Evolutionary conservation across 2,329 filamentous ascomycete species (phyloP).

Genomic region (Ascochyta fabae): DNA sequence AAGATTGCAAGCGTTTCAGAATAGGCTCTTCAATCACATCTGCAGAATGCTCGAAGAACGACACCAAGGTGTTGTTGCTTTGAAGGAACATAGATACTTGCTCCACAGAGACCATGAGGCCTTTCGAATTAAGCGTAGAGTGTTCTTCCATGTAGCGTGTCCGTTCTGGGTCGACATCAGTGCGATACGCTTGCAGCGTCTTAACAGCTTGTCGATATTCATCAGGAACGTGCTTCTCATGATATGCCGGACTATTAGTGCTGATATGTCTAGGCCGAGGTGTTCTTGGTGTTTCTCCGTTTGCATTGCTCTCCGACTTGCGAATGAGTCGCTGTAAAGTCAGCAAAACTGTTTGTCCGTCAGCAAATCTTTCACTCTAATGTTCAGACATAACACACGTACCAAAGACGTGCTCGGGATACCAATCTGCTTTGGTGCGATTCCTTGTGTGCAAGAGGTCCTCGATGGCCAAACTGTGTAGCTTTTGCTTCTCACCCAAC

Average conservation of each 20-base stretch:
- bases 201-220: constrained; percentile 49
- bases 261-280: constrained; percentile 39
- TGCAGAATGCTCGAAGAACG: constrained; percentile 89
- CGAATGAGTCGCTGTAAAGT: constrained; percentile 82
- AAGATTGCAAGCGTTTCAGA: constrained; percentile 72
- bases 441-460: constrained; percentile 86
- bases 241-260: constrained; percentile 19
- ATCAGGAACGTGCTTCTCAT: constrained; percentile 11
- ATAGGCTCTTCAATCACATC: constrained; percentile 85
- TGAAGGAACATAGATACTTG: constrained; percentile 93
- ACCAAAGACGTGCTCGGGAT: constrained; percentile 68
- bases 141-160: constrained; percentile 89
- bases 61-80: constrained; percentile 87
- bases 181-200: constrained; percentile 86
- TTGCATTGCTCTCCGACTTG: constrained; percentile 50
- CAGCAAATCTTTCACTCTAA: not conserved
- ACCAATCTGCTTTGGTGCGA: constrained; percentile 90
- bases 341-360: constrained; percentile 60
- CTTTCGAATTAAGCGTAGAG: constrained; percentile 71
- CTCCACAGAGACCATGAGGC: constrained; percentile 83
- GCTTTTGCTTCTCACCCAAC: constrained; percentile 75
- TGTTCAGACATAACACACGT: constrained; percentile 13
- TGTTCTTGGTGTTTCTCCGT: constrained; percentile 24
- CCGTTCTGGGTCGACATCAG: constrained; percentile 77
- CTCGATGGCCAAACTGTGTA: constrained; percentile 85